Conservation (phyloP, 1,284 basidiomycete genomes). For the Marasmius fiardii region DNA sequence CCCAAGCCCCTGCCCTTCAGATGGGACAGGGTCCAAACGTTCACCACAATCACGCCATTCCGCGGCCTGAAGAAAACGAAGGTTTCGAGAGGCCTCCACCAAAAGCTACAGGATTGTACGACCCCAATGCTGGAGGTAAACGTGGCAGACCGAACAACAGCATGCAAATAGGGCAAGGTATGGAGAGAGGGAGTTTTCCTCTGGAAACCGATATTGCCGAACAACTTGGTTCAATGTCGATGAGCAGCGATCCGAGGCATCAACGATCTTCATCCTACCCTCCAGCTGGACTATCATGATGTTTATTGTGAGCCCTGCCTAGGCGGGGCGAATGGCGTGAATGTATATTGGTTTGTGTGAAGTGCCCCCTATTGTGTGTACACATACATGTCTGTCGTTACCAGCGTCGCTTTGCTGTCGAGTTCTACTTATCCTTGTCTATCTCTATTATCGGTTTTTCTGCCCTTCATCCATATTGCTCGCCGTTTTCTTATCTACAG, state of each 20-base stretch:
- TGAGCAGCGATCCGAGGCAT: not conserved
- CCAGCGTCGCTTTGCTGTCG: not conserved
- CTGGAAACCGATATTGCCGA: not conserved
- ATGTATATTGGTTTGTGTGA: not conserved
- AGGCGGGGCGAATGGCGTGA: not conserved
- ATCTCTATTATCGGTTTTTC: not conserved
- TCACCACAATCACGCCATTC: conserved; percentile 14
- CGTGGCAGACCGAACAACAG: not conserved
- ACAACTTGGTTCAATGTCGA: conserved; percentile 1
- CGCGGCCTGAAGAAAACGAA: conserved; percentile 41
- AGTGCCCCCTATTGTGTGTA: not conserved
- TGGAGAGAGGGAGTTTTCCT: not conserved
- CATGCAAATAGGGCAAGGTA: not conserved
- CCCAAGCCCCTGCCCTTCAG: conserved; percentile 11
- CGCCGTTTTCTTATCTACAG: not conserved
- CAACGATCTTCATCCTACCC: not conserved
- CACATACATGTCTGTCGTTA: not conserved
- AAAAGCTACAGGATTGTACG: conserved; percentile 49
- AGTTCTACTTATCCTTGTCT: not conserved
- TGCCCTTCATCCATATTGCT: not conserved
- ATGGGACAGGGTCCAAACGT: not conserved
- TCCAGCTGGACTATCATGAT: conserved; percentile 2
- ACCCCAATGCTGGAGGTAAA: conserved; percentile 36
- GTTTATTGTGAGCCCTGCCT: not conserved
- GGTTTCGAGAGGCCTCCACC: conserved; percentile 48